phyloP scores from a whole-genome alignment of 495 filamentous ascomycete species.

The Lophiotrema nucula region DNA sequence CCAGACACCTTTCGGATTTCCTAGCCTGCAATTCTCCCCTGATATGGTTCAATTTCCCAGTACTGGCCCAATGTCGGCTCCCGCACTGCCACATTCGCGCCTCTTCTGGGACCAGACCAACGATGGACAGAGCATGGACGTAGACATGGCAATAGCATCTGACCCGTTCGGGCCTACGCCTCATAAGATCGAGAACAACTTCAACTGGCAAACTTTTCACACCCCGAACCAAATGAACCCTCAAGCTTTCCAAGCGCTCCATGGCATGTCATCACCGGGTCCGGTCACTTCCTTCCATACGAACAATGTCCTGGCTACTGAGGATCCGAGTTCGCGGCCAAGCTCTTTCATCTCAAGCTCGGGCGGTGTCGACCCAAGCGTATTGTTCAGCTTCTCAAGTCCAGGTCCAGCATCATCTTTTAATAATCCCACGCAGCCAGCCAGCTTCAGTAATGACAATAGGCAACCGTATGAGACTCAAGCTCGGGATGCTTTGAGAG shows the following conservation, averaged over 20 bases:
- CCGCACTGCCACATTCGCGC: constrained; percentile 62
- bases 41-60: constrained; percentile 69
- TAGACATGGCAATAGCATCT: constrained; percentile 29
- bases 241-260: constrained; percentile 30
- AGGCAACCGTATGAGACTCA: constrained; percentile 38
- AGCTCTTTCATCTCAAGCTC: constrained; percentile 32
- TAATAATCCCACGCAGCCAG: constrained; percentile 6
- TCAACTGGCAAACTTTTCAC: constrained; percentile 18
- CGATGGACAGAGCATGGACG: constrained; percentile 29
- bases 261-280: constrained; percentile 23
- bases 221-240: constrained; percentile 26
- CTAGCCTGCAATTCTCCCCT: constrained; percentile 59
- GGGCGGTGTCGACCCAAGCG: constrained; percentile 36
- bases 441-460: constrained; percentile 1
- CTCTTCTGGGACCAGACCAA: constrained; percentile 72
- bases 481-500: constrained; percentile 29
- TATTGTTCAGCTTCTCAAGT: constrained; percentile 38
- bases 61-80: constrained; percentile 67
- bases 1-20: constrained; percentile 46
- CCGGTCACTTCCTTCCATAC: constrained; percentile 12
- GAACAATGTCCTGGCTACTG: constrained; percentile 1
- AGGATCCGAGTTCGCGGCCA: constrained; percentile 15
- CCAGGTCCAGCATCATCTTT: constrained; percentile 15
- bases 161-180: constrained; percentile 40
- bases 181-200: constrained; percentile 21